Conservation (phyloP, 805 yeast species). For the Alloascoidea hylecoeti region DNA sequence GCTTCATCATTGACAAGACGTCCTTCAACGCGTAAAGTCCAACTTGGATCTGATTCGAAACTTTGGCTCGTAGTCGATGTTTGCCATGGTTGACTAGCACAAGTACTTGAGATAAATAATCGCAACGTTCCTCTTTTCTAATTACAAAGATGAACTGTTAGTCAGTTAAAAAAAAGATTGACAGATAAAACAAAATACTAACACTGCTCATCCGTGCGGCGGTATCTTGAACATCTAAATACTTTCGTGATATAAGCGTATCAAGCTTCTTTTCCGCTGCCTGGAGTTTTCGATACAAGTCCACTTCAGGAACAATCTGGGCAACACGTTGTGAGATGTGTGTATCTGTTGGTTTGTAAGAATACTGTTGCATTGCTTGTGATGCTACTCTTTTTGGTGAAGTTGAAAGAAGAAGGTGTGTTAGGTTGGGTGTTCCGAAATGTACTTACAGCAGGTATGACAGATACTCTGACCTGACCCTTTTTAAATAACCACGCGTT, state of each 20-base stretch:
- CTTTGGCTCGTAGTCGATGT: slow-evolving; percentile 12
- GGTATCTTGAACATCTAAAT: slow-evolving; percentile 72
- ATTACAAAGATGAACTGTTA: slow-evolving; percentile 17
- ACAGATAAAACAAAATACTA: slow-evolving; percentile 25
- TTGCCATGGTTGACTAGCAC: slow-evolving; percentile 89
- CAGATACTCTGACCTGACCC: no score
- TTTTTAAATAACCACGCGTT: no score
- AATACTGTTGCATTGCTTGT: slow-evolving; percentile 1
- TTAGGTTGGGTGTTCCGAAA: no score
- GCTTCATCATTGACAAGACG: slow-evolving; percentile 44
- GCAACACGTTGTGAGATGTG: slow-evolving; percentile 32
- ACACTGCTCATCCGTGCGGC: slow-evolving; percentile 29
- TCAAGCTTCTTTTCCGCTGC: slow-evolving; percentile 80
- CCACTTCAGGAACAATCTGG: slow-evolving; percentile 51
- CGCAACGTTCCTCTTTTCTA: slow-evolving; percentile 52
- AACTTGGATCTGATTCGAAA: slow-evolving; percentile 22
- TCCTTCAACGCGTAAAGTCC: slow-evolving; percentile 90
- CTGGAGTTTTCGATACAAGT: slow-evolving; percentile 49
- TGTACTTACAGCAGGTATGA: no score
- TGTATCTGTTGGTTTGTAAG: slow-evolving; percentile 34
- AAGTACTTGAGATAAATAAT: slow-evolving; percentile 67
- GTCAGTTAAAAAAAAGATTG: slow-evolving; percentile 24
- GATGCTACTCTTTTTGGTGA: no score
- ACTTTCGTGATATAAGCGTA: slow-evolving; percentile 67
- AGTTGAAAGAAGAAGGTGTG: no score